Conservation (phyloP, 2,329 filamentous ascomycete species). For the Mollisia scopiformis region DNA sequence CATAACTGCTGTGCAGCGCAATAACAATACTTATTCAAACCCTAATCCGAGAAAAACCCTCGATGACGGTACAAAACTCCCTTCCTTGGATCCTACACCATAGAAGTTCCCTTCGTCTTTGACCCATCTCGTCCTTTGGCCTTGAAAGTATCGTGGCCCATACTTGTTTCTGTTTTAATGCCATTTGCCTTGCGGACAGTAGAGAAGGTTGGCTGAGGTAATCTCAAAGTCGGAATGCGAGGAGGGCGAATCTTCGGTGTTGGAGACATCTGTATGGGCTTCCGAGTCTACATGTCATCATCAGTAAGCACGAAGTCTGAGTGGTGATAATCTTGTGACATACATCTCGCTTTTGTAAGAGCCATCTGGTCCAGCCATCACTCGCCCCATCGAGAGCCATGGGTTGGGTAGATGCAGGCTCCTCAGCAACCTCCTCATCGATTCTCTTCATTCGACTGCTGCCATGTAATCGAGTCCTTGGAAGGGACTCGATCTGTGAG, state of each 20-base stretch:
- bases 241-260: conserved; percentile 10
- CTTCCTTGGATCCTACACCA: conserved; percentile 2
- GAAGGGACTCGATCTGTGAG: background rate
- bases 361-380: conserved; percentile 22
- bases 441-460: background rate
- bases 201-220: conserved; percentile 26
- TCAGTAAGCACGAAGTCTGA: background rate
- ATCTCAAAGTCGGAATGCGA: conserved; percentile 21
- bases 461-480: background rate
- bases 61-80: background rate
- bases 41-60: background rate
- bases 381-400: conserved; percentile 20
- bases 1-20: background rate
- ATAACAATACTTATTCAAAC: background rate
- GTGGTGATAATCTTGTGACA: background rate
- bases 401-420: background rate
- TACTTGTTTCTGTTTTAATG: conserved; percentile 5
- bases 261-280: background rate
- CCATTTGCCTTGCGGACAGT: conserved; percentile 22
- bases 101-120: conserved; percentile 14
- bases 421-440: conserved; percentile 7
- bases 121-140: conserved; percentile 6
- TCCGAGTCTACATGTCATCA: background rate
- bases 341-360: background rate
- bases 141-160: background rate